phyloP scores from a whole-genome alignment of 495 filamentous ascomycete genomes.

The Neurospora sp. region DNA sequence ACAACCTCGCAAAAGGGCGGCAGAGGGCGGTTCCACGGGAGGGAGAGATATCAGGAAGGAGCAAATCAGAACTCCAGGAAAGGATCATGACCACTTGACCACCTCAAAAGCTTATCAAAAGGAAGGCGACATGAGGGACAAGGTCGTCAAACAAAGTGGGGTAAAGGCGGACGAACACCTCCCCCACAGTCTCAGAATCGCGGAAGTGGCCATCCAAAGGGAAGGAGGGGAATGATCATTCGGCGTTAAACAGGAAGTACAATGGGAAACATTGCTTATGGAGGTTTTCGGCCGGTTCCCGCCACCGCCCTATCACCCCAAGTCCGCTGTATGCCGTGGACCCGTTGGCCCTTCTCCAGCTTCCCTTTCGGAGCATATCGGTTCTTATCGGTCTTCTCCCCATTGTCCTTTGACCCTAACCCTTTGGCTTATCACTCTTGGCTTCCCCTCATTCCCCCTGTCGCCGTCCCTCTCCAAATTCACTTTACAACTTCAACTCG shows the following conservation, averaged over 20 bases:
- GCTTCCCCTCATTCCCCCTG: not conserved
- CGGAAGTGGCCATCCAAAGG: not conserved
- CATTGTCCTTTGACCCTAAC: not conserved
- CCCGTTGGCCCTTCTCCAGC: not conserved
- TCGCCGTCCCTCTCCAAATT: not conserved
- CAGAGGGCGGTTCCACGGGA: not conserved
- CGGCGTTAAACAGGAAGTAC: not conserved
- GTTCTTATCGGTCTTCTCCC: not conserved
- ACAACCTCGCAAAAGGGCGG: not conserved
- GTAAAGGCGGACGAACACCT: not conserved
- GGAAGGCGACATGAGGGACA: not conserved
- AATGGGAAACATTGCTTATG: not conserved
- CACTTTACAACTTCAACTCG: not conserved
- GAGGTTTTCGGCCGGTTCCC: not conserved
- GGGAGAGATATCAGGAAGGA: not conserved
- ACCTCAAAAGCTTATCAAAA: not conserved
- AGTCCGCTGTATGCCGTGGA: not conserved
- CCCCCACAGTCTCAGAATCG: not conserved
- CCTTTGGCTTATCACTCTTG: not conserved
- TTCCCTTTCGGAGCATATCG: not conserved
- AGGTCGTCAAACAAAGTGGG: not conserved
- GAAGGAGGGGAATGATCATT: too few relatives aligned
- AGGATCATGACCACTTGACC: not conserved
- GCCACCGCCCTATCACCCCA: not conserved
- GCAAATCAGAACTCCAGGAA: not conserved